phyloP scores from a whole-genome alignment of 169 alveolate genomes.

The Eimeria praecox region DNA sequence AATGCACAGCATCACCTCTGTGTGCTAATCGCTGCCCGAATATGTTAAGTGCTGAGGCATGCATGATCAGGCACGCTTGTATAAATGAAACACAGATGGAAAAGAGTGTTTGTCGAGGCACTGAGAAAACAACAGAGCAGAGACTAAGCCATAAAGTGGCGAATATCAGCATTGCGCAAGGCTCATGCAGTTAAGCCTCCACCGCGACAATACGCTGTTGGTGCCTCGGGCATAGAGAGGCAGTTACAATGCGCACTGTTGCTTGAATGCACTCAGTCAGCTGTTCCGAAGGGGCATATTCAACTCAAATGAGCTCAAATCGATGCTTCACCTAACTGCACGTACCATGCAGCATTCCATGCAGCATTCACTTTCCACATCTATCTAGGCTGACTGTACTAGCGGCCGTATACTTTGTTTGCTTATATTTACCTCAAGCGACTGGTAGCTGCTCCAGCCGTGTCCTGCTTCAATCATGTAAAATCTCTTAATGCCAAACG shows the following conservation, averaged over 20 bases:
- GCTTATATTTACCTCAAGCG: constrained; percentile 7
- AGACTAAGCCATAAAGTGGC: background rate
- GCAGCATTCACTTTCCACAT: too few relatives aligned
- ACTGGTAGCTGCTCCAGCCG: constrained; percentile 44
- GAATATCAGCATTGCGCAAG: too few relatives aligned
- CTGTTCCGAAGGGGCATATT: background rate
- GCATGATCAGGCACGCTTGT: background rate
- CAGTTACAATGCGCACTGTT: background rate
- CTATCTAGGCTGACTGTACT: background rate
- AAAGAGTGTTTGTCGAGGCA: background rate
- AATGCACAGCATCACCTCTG: background rate
- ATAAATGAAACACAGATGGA: background rate
- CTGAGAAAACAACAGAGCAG: background rate
- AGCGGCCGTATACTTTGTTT: background rate
- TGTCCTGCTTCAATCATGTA: constrained; percentile 66
- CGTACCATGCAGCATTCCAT: background rate
- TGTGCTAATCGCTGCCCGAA: background rate
- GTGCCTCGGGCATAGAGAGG: background rate
- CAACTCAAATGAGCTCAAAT: background rate
- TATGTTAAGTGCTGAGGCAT: background rate
- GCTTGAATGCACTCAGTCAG: background rate
- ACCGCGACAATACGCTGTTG: background rate
- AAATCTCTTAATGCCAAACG: background rate
- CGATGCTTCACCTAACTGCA: background rate
- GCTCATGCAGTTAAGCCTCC: too few relatives aligned